Evolutionary conservation across 1,284 basidiomycete genomes (phyloP), one percentile per base, ranked within the genome.

Genomic region (Inonotus hispidus): DNA sequence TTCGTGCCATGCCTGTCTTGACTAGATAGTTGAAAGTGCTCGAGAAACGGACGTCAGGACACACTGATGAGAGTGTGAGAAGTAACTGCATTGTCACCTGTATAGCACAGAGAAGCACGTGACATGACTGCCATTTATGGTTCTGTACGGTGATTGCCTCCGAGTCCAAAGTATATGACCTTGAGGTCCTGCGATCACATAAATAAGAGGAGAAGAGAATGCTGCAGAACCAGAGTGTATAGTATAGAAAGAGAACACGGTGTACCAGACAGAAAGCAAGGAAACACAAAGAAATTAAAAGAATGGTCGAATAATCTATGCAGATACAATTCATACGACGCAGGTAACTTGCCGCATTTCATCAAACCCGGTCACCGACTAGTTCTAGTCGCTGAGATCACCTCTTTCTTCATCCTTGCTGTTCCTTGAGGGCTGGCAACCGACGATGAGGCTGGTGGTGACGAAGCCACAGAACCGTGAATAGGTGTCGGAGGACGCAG

Each of bases 1-100:
- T 83, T 71, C 88, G 87, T 71, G 78, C 80, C 88, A 90, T 77
- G 86, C n/a, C n/a, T 39, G 38, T n/a, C n/a, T 39, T 11, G 38
- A 11, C n/a, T 21, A 7, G 41, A n/a, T 43, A 16, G 41, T 16
- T 43, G n/a, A 7, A n/a, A 21, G n/a, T 16, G 8, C 16, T 10
- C 6, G 16, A 1, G 16, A 16, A 3, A 7, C 11, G 19, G 41
- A 43, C 6, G 41, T 2, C 16, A 43, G 16, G 16, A n/a, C 7
- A 6, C 7, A 14, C 6, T 11, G n/a, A 43, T 1, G 41, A 43
- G 19, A 8, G 29, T 32, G 35, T 52, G 46, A 25, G 57, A 56
- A 47, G 10, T 38, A 6, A 21, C 16, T 10, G 35, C 11, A 3
- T 16, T 54, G 32, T 52, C 19, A 35, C 16, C 60, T 61, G 54